Conservation (phyloP, 164 flowering plant species). For the Santalum album region DNA sequence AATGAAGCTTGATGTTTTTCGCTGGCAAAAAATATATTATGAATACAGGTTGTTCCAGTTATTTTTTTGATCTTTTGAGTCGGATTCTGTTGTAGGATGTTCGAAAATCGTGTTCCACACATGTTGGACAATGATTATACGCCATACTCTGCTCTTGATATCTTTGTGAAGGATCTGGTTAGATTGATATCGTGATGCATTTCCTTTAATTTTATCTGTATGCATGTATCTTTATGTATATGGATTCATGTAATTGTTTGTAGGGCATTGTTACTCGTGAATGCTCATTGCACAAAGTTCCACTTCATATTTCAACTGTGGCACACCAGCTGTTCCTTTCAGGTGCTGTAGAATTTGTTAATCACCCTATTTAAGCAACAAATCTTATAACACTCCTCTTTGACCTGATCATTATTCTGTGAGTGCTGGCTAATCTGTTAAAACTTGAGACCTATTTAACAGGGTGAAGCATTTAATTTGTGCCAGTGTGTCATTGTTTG, state of each 20-base stretch:
- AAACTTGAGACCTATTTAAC: too few relatives aligned
- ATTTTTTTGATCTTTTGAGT: background rate
- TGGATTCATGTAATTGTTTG: conserved; percentile 5
- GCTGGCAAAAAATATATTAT: too few relatives aligned
- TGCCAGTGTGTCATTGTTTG: too few relatives aligned
- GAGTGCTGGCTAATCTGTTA: background rate
- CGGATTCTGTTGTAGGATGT: conserved; percentile 66
- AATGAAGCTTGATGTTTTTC: background rate
- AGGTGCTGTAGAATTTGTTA: conserved; percentile 29
- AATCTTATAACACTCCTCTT: too few relatives aligned
- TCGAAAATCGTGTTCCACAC: conserved; percentile 96
- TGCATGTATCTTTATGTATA: background rate
- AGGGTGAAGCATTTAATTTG: too few relatives aligned
- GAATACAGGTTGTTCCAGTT: background rate
- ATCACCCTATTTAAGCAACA: too few relatives aligned
- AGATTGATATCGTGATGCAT: conserved; percentile 9
- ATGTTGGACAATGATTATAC: conserved; percentile 92
- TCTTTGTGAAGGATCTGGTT: conserved; percentile 99
- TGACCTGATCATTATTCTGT: background rate
- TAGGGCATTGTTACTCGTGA: conserved; percentile 94
- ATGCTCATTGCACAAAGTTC: conserved; percentile 55
- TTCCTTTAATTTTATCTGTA: background rate
- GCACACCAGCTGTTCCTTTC: conserved; percentile 84
- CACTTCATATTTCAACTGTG: conserved; percentile 68
- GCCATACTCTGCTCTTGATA: conserved; percentile 91